phyloP scores from a whole-genome alignment of 2,329 filamentous ascomycete species.

The Pestalotiopsis sp. region DNA sequence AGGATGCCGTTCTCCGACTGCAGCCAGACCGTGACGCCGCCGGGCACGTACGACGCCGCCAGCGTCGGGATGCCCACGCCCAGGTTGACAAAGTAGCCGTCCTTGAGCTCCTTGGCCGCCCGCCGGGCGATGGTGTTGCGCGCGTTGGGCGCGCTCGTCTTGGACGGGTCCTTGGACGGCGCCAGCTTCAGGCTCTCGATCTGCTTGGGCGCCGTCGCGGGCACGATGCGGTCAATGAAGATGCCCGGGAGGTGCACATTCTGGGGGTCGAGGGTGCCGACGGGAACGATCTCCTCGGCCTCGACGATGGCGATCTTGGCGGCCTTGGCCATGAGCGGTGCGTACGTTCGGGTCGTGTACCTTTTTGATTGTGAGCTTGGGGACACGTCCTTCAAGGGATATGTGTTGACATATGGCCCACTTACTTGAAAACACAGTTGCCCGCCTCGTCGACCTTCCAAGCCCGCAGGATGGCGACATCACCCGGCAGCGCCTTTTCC shows the following conservation, averaged over 20 bases:
- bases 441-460: constrained; percentile 77
- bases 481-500: constrained; percentile 75
- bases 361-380: constrained; percentile 33
- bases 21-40: constrained; percentile 74
- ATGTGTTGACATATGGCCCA: background rate
- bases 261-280: constrained; percentile 73
- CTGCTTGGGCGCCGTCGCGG: constrained; percentile 69
- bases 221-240: constrained; percentile 80
- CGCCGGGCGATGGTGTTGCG: constrained; percentile 75
- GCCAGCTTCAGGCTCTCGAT: constrained; percentile 69
- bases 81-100: constrained; percentile 79
- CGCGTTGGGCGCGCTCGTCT: constrained; percentile 50
- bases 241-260: constrained; percentile 81
- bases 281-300: constrained; percentile 79
- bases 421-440: constrained; percentile 76
- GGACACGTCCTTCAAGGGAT: no score
- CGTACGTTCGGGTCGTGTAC: constrained; percentile 76
- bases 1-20: constrained; percentile 87
- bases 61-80: constrained; percentile 86
- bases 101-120: constrained; percentile 79
- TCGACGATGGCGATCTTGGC: constrained; percentile 80
- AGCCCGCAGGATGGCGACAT: constrained; percentile 77
- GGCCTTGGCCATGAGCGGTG: constrained; percentile 79
- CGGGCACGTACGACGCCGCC: constrained; percentile 75
- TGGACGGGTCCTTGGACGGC: constrained; percentile 43